Evolutionary conservation across 208 protist genomes (phyloP), one percentile per base, ranked within the genome.

Genomic region (Crithidia thermophila): DNA sequence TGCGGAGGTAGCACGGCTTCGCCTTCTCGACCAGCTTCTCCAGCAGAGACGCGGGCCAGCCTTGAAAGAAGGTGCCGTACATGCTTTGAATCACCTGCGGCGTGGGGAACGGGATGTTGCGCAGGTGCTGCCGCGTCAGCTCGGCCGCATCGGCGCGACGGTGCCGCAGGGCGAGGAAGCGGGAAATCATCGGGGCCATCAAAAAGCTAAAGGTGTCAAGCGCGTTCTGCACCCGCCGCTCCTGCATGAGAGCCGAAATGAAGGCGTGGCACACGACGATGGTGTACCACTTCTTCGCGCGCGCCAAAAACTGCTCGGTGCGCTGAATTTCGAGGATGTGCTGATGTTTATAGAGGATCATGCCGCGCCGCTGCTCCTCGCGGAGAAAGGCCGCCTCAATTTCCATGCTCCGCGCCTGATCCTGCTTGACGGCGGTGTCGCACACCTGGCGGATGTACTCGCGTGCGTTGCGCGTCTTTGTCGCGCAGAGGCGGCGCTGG

Each of bases 261-360:
- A 95, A 95, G 20, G 93, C 79, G 68, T 95, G 90, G 8, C 82
- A 86, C 13, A 92, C 71, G 59, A 95, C 64, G 42, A 95, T 91
- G 37, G 72, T 80, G 52, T 80, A 89, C 87, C 90, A 95, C 28
- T 63, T 67, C 36, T 65, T 66, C n/a, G 87, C 81, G 1, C 87
- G 84, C 2, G 23, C 31, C 6, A 92, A 62, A 47, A 76, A 72
- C 10, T 75, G 66, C 56, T 93, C 83, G n/a, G 84, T 66, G 23
- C 73, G 59, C 21, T 75, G 68, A 31, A 95, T 79, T 65, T 82
- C 72, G 31, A 75, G 51, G 23, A 92, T 40, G 50, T 95, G 88
- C 30, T 79, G 77, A 51, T 89, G 73, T 3, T 84, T 75, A 50
- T 79, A 82, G 63, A 90, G 85, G 11, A 92, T 78, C 16, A 77